Conservation (phyloP, 2,329 filamentous ascomycete species). For the Amphichorda felina region DNA sequence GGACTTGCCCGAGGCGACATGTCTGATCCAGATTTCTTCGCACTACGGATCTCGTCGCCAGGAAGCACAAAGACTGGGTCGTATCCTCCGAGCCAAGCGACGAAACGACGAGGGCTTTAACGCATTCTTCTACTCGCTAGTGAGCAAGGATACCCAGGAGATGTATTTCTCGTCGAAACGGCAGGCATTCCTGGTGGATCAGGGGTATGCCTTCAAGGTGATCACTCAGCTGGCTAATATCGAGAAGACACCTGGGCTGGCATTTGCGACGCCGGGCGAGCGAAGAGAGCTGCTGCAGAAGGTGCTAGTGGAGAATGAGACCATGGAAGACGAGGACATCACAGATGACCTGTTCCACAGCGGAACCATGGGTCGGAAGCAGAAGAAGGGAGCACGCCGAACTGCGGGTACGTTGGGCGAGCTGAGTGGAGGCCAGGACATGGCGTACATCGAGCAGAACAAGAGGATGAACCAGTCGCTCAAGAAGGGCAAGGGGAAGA, state of each 20-base stretch:
- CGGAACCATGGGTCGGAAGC: conserved; percentile 30
- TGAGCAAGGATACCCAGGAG: conserved; percentile 93
- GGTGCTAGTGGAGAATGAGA: conserved; percentile 79
- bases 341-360: conserved; percentile 28
- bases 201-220: conserved; percentile 98
- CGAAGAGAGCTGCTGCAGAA: conserved; percentile 79
- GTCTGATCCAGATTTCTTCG: conserved; percentile 87
- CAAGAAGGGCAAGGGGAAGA: conserved; percentile 24
- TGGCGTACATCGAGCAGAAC: conserved; percentile 90
- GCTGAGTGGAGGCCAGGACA: conserved; percentile 83
- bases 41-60: conserved; percentile 91
- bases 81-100: conserved; percentile 88
- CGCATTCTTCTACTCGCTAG: conserved; percentile 95
- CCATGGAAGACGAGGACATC: conserved; percentile 59
- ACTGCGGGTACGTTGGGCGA: conserved; percentile 80
- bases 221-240: conserved; percentile 93
- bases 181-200: conserved; percentile 93
- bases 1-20: conserved; percentile 85
- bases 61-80: conserved; percentile 81
- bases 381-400: conserved; percentile 48
- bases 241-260: conserved; percentile 68
- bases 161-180: conserved; percentile 97
- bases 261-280: conserved; percentile 68
- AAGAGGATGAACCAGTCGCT: conserved; percentile 47
- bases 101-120: conserved; percentile 98